phyloP scores from a whole-genome alignment of 1,139 yeast genomes.

The Pichia cactophila region DNA sequence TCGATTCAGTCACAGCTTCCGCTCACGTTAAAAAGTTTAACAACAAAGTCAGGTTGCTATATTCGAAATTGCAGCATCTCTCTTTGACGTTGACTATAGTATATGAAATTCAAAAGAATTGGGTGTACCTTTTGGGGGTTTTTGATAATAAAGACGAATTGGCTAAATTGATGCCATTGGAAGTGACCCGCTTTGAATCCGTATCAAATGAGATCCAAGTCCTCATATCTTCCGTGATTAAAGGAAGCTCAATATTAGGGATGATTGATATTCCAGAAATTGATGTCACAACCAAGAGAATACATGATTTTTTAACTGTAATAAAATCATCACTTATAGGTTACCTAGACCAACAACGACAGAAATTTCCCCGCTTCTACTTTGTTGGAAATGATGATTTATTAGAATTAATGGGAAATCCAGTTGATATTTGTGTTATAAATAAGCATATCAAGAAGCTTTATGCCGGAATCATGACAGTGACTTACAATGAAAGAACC shows the following conservation, averaged over 20 bases:
- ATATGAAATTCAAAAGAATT: conserved; percentile 83
- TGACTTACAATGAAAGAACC: conserved; percentile 32
- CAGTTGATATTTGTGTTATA: conserved; percentile 40
- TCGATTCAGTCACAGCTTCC: conserved; percentile 69
- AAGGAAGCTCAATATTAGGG: conserved; percentile 50
- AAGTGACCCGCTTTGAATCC: conserved; percentile 58
- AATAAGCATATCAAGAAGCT: conserved; percentile 63
- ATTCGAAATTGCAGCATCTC: conserved; percentile 45
- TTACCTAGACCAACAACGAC: conserved; percentile 75
- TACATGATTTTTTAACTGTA: conserved; percentile 48
- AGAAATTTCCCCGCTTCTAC: conserved; percentile 71
- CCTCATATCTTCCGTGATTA: conserved; percentile 44
- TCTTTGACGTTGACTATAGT: conserved; percentile 55
- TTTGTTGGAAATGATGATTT: conserved; percentile 90
- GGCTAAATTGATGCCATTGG: conserved; percentile 57
- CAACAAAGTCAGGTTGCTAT: conserved; percentile 49
- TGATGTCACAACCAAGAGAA: conserved; percentile 39
- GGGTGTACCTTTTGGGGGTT: conserved; percentile 81
- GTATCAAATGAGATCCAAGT: conserved; percentile 55
- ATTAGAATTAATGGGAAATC: conserved; percentile 71
- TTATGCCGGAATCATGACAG: conserved; percentile 55
- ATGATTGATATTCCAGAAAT: conserved; percentile 48
- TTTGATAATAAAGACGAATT: conserved; percentile 58
- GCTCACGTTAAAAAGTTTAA: conserved; percentile 57
- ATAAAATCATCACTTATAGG: conserved; percentile 66